Evolutionary conservation across 2,329 filamentous ascomycete species (phyloP), one percentile per base, ranked within the genome.

Genomic region (Diplodia seriata): DNA sequence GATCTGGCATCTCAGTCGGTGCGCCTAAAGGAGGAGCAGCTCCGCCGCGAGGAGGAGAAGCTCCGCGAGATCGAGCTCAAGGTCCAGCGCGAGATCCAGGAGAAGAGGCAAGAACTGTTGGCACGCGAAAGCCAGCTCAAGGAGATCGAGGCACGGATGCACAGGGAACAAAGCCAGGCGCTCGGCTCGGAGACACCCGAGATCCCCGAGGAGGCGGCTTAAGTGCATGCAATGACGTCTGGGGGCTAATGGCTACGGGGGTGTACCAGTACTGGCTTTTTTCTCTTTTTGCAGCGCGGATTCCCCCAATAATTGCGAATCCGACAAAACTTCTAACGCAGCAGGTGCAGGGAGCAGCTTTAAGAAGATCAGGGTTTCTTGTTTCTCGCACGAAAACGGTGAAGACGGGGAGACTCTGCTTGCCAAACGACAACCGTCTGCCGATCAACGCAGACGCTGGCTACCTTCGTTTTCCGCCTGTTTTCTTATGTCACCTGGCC

Each of bases 51-150:
- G 83, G 95, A 99, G 85, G 95, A 99, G 91, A 99, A 99, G 87
- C 90, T 99, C 72, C 92, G 95, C 81, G 95, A 99, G 85, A 98
- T 99, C 80, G 95, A 99, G 81, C 86, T 97, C 85, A 99, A 99
- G 90, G 95, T 99, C 71, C 95, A 99, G 85, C 92, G 95, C 79
- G 95, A 99, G 84, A 99, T 99, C 85, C 97, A 97, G 84, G 95
- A 98, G 88, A 99, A 99, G 89, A 90, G 95, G 84, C 95, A 99
- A 85, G 95, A 99, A 83, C 87, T 99, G 70, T 81, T 99, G 82
- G 95, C 95, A 72, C 93, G 95, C 81, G 95, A 99, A 85, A 97
- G 93, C 77, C 95, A 99, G 85, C 89, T 99, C 75, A 94, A 95
- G 83, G 95, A 99, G 86, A 97, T 99, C 79, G 94, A 98, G 83